phyloP scores from a whole-genome alignment of 805 yeast genomes.

The Cyberlindnera misumaiensis region DNA sequence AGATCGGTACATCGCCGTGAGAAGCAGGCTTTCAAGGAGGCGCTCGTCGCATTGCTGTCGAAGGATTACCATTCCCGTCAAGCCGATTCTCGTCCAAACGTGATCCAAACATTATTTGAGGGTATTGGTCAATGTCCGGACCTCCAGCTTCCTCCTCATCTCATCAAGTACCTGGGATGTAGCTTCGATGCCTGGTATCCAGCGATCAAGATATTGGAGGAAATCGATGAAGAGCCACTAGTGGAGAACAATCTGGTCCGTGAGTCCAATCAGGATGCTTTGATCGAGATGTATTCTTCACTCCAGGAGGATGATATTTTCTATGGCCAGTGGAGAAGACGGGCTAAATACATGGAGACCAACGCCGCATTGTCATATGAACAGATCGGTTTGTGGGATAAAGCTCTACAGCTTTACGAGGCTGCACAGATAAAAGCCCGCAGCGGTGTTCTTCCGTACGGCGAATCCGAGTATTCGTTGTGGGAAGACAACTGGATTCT shows the following conservation, averaged over 20 bases:
- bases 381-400: slow-evolving; percentile 91
- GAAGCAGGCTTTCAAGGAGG: slow-evolving; percentile 75
- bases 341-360: slow-evolving; percentile 92
- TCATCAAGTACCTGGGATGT: slow-evolving; percentile 80
- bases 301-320: slow-evolving; percentile 95
- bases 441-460: slow-evolving; percentile 89
- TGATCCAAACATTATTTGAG: slow-evolving; percentile 73
- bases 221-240: slow-evolving; percentile 49
- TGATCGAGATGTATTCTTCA: slow-evolving; percentile 81
- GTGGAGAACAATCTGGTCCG: slow-evolving; percentile 68
- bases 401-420: slow-evolving; percentile 90
- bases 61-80: slow-evolving; percentile 93
- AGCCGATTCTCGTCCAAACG: slow-evolving; percentile 79
- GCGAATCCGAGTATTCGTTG: slow-evolving; percentile 87
- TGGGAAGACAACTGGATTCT: slow-evolving; percentile 99
- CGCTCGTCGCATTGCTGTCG: slow-evolving; percentile 70
- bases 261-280: slow-evolving; percentile 84
- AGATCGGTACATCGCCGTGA: slow-evolving; percentile 70
- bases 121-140: slow-evolving; percentile 72
- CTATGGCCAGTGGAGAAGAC: slow-evolving; percentile 95
- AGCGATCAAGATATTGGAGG: slow-evolving; percentile 77
- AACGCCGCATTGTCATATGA: slow-evolving; percentile 90
- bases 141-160: slow-evolving; percentile 86
- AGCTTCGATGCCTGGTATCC: slow-evolving; percentile 90
- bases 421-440: slow-evolving; percentile 95